A percentile compares a stretch with the other conserved stretches of the same genome.
phyloP scores from a whole-genome alignment of 148 eudicot species.

The Heliamphora exappendiculata region DNA sequence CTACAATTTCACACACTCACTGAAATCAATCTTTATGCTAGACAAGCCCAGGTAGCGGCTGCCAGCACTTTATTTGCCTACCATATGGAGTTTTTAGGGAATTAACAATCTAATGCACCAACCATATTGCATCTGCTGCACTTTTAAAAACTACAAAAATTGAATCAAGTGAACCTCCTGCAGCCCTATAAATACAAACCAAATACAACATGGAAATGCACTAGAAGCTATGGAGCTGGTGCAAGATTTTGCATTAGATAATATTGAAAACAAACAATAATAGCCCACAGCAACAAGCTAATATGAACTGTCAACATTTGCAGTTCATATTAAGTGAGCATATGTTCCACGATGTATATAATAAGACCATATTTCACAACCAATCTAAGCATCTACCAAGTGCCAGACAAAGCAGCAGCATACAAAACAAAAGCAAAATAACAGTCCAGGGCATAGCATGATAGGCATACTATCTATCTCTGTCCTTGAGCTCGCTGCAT shows the following conservation, averaged over 20 bases:
- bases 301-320: slow-evolving; percentile 6
- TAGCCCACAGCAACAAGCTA: slow-evolving; percentile 5
- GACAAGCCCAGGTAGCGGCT: background rate
- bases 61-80: background rate
- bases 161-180: background rate
- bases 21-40: background rate
- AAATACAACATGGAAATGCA: background rate
- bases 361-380: slow-evolving; percentile 19
- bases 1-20: background rate
- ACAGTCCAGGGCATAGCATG: slow-evolving; percentile 21
- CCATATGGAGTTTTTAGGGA: background rate
- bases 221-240: background rate
- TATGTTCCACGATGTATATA: slow-evolving; percentile 11
- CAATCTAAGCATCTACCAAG: slow-evolving; percentile 26
- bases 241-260: background rate
- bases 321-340: slow-evolving; percentile 10
- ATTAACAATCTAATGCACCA: background rate
- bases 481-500: slow-evolving; percentile 74
- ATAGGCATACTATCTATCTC: slow-evolving; percentile 38
- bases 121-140: background rate
- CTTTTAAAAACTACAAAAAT: background rate
- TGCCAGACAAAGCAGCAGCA: slow-evolving; percentile 28
- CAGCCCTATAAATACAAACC: background rate
- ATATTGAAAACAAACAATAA: background rate
- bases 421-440: slow-evolving; percentile 14